Base-by-base conservation (phyloP, 2,329 filamentous ascomycete species). In the Ascochyta rabiei region DNA sequence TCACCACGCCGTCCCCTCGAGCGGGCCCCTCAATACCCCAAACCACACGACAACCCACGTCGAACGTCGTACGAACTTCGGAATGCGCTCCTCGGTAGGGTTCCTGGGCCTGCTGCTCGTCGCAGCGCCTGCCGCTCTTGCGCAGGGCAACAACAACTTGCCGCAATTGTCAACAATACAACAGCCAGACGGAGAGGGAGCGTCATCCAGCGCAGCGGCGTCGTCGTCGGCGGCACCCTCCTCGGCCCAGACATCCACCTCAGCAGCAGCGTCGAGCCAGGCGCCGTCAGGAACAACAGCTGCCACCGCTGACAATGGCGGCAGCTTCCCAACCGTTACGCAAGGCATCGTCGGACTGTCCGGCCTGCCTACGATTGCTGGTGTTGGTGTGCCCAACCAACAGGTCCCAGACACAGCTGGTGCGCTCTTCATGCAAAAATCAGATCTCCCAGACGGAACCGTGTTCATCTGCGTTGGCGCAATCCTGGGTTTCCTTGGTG, bases 381-480 rank as follows among this genome's bases (percentile, higher is more conserved):
- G 83, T 60, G 77, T 80, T 44, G 83, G 81, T 61, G 84, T 85
- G 61, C 90, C 93, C 5, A 78, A 89, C 1, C 82, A 91, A 4
- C 84, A 86, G 23, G 88, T 98, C 2, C 95, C 95, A 7, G 89
- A 92, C 23, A 96, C 90, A 3, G 82, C 84, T 34, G 85, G 89
- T 69, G 95, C 95, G 5, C 92, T 93, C 15, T 99, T 91, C 73
- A 96, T 98, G 91, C 88, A 93, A 70, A 87, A 88, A 68, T 96
- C 92, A 0, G 87, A 78, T 48, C 81, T 93, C 10, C 95, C 95
- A 2, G 90, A 98, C 69, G 95, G 95, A 49, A 97, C 93, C 4
- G 89, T 99, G 55, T 99, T 99, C 79, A 99, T 99, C 67, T 89
- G 87, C 19, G 95, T 98, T 1, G 95, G 95, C 40, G 89, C 92